phyloP scores from a whole-genome alignment of 306 rosid genomes.

The Prunus mongolica region DNA sequence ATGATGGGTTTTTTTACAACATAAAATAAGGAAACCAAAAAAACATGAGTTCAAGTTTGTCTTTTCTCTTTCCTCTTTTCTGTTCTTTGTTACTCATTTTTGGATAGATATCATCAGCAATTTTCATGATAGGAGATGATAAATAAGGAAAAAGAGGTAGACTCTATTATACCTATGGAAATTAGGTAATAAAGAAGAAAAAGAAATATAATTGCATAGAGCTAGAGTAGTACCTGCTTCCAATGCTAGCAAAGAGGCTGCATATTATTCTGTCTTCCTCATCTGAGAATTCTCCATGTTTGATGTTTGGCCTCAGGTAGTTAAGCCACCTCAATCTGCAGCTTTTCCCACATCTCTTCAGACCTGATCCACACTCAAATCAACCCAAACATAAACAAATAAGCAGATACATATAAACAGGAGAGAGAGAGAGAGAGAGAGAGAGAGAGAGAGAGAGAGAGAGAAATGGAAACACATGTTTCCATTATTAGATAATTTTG shows the following conservation, averaged over 20 bases:
- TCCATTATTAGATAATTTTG: too few species aligned
- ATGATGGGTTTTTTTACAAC: background rate
- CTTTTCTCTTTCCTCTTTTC: slow-evolving; percentile 1
- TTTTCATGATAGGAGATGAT: slow-evolving; percentile 7
- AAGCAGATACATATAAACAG: too few species aligned
- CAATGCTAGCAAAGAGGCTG: slow-evolving; percentile 73
- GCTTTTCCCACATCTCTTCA: slow-evolving; percentile 92
- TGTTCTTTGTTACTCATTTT: slow-evolving; percentile 19
- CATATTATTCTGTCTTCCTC: slow-evolving; percentile 92
- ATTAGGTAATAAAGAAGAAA: background rate
- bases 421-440: background rate
- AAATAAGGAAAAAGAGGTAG: background rate
- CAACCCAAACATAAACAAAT: background rate
- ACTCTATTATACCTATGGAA: background rate
- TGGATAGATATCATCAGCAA: slow-evolving; percentile 16
- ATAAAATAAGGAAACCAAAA: background rate
- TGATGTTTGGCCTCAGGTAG: slow-evolving; percentile 91
- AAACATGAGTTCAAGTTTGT: background rate
- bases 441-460: background rate
- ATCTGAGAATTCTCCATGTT: slow-evolving; percentile 89
- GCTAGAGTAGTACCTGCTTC: slow-evolving; percentile 57
- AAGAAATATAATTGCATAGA: background rate
- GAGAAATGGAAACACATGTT: background rate
- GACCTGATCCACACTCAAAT: slow-evolving; percentile 40
- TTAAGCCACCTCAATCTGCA: slow-evolving; percentile 96